Conservation (phyloP, 2,329 filamentous ascomycete genomes). For the Cordyceps farinosa region DNA sequence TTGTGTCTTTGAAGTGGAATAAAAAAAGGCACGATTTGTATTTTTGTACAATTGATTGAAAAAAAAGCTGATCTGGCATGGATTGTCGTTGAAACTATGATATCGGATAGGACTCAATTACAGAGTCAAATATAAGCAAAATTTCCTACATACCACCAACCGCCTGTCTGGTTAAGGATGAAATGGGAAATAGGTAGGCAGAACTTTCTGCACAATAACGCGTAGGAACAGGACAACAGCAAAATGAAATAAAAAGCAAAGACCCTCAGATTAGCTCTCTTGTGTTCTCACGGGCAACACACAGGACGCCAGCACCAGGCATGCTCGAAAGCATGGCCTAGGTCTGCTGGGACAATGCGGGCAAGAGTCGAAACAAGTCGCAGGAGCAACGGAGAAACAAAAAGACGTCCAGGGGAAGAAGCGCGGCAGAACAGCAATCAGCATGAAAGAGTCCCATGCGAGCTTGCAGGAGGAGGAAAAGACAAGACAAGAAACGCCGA, state of each 20-base stretch:
- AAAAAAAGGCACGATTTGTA: constrained; percentile 4
- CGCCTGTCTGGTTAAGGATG: neutral
- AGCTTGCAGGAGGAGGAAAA: neutral
- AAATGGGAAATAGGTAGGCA: no score
- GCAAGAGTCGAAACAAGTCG: constrained; percentile 18
- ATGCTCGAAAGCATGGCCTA: neutral
- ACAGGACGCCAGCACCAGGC: constrained; percentile 5
- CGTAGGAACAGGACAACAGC: neutral
- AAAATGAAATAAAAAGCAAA: constrained; percentile 13
- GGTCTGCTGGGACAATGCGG: constrained; percentile 3
- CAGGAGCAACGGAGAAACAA: neutral
- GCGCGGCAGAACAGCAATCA: neutral
- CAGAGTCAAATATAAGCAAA: neutral
- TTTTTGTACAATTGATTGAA: constrained; percentile 9
- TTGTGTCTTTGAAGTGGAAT: neutral
- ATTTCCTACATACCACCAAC: neutral
- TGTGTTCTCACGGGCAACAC: constrained; percentile 52
- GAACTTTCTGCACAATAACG: neutral
- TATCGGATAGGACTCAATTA: neutral
- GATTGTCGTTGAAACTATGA: neutral
- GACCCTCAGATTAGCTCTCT: constrained; percentile 57
- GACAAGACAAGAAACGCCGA: neutral
- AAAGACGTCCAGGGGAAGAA: neutral
- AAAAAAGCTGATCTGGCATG: constrained; percentile 5
- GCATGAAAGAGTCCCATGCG: neutral